Evolutionary conservation across 768 basidiomycete species (phyloP), one percentile per base, ranked within the genome.

Genomic region (Mycena venus): DNA sequence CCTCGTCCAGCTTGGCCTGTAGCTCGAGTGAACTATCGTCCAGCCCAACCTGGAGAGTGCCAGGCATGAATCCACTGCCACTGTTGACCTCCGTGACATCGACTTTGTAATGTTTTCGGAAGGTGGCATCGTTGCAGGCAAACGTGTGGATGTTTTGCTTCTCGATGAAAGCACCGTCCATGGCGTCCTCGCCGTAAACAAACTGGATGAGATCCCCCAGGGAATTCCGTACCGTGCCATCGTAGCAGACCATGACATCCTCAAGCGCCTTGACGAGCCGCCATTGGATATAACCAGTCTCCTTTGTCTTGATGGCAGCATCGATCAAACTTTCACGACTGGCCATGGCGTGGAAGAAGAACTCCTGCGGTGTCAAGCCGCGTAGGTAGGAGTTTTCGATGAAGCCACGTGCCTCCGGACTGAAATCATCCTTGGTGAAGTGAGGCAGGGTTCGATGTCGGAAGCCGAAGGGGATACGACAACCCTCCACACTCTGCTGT

Each of bases 271-370:
- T 99, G 78, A 99, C 98, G 75, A 99, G 88, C 72, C 98, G 95
- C 79, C 98, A 95, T 83, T 99, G 98, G 80, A 99, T 99, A 82
- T 99, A 99, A 77, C 98, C 98, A 0, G 98, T 99, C 85, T 99
- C 98, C 55, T 98, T 98, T 4, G 98, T 99, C 88, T 99, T 99
- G 83, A 99, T 97, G 47, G 98, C 98, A 4, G 98, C 99, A 89
- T 99, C 98, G 79, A 99, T 99, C 64, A 99, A 85, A 88, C 98
- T 98, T 85, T 99, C 98, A 78, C 98, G 95, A 84, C 98, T 98
- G 79, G 97, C 98, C 98, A 99, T 99, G 69, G 98, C 98, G 83
- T 99, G 98, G 92, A 99, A 99, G 90, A 99, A 99, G 89, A 96
- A 99, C 81, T 99, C 98, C 76, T 99, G 97, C 0, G 98, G 98